Evolutionary conservation across 108 stramenopile species (phyloP), one percentile per base, ranked within the genome.

Genomic region (Aureococcus anophagefferens): DNA sequence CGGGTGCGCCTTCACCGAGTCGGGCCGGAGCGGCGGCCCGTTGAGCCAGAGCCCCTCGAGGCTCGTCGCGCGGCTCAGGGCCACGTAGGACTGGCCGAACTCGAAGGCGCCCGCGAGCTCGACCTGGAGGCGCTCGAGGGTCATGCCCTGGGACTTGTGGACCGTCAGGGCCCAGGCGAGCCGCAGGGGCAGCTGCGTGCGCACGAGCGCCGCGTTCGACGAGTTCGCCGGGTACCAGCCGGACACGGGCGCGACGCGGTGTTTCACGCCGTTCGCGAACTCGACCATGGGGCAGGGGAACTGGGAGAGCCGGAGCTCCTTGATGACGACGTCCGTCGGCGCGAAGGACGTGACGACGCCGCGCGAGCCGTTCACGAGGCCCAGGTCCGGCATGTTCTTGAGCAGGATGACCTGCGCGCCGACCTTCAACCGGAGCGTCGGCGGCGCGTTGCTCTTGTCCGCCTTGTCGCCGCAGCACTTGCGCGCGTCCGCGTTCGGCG

Each of bases 141-240:
- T 90, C 87, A 90, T 88, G 30, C 93, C 93, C 70, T 94, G 93
- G 40, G 83, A 79, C 71, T 91, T 91, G 77, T 94, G 91, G 33
- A 94, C 72, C 21, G 88, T 87, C 15, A 90, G 69, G 21, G 89
- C 87, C 87, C 89, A 92, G 28, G 88, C 89, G 28, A 91, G 79
- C 18, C 72, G 69, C 35, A 94, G 71, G 4, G 93, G 93, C 15
- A 89, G 69, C 78, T 89, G 88, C 4, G 32, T 65, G 0, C 87
- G 79, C 7, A 34, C 64, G 34, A 79, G 68, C 28, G 63, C 72
- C 31, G 80, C 83, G 45, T 9, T 0, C 25, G 64, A 29, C 32
- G 74, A 66, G 18, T 72, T 62, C 51, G 51, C 14, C 21, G 21
- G 21, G 51, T 25, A 16, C 51, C 21, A 59, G 21, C 25, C 21